Evolutionary conservation across 306 rosid species (phyloP).

Genomic region (Sesbania bispinosa): DNA sequence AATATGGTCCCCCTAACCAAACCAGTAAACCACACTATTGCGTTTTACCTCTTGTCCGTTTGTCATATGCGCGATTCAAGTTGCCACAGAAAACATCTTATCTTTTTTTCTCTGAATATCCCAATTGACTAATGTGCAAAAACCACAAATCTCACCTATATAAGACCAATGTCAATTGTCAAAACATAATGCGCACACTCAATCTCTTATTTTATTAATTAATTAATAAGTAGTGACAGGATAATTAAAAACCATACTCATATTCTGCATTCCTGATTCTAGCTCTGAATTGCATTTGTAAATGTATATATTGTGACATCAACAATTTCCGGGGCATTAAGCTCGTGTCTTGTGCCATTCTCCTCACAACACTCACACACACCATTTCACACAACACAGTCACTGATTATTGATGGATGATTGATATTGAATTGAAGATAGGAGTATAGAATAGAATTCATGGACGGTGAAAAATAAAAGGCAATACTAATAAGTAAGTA

Average conservation of each 20-base stretch:
- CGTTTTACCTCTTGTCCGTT: background rate
- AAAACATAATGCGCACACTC: background rate
- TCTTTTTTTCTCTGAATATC: background rate
- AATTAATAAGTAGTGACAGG: no score
- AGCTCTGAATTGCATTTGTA: background rate
- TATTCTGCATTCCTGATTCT: background rate
- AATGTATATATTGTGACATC: no score
- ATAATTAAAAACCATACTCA: no score
- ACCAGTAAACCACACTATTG: background rate
- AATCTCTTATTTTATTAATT: background rate
- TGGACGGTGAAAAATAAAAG: background rate
- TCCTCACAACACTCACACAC: background rate
- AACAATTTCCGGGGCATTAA: background rate
- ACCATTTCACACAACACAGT: background rate
- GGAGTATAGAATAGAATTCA: background rate
- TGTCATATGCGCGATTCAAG: background rate
- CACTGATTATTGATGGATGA: background rate
- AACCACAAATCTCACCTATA: background rate
- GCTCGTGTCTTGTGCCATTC: background rate
- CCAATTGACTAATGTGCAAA: background rate
- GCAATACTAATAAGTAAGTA: no score
- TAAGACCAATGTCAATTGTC: no score
- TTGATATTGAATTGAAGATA: no score
- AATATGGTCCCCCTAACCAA: slow-evolving; percentile 1
- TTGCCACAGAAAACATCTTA: background rate